These are phyloP conservation scores for Diaporthe humulicola DNA, from an alignment of 2,329 filamentous ascomycete genomes.

Conservation along the genomic window DNA sequence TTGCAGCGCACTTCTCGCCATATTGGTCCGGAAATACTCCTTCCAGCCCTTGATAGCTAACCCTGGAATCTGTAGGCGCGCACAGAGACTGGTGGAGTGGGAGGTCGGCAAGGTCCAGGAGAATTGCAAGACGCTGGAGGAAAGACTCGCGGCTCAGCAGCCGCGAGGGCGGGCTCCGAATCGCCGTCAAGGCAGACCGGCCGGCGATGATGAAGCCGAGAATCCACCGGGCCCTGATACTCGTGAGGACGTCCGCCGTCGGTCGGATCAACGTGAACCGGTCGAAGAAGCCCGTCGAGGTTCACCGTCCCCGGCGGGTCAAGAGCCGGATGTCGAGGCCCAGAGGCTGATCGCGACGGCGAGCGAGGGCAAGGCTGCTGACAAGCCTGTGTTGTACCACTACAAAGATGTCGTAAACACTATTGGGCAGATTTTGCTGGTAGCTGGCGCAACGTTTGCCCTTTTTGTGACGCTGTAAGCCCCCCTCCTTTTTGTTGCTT, in stretches of 20 bases:
- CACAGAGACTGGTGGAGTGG: background rate
- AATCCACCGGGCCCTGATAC: too few relatives aligned
- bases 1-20: background rate
- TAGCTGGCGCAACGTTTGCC: background rate
- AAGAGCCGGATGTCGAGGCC: background rate
- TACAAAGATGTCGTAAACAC: background rate
- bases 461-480: background rate
- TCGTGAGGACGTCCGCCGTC: background rate
- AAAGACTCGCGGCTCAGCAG: background rate
- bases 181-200: background rate
- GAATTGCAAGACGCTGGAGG: background rate
- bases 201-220: background rate
- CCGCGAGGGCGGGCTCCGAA: background rate
- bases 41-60: background rate
- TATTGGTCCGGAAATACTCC: background rate
- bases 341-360: background rate
- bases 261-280: background rate
- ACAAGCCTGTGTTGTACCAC: background rate
- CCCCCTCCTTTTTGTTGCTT: too few relatives aligned
- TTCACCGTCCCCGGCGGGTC: background rate
- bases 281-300: background rate
- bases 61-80: background rate
- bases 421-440: background rate
- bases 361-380: background rate
- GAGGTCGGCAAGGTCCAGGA: background rate